phyloP scores from a whole-genome alignment of 169 alveolate species.

The Babesia divergens region DNA sequence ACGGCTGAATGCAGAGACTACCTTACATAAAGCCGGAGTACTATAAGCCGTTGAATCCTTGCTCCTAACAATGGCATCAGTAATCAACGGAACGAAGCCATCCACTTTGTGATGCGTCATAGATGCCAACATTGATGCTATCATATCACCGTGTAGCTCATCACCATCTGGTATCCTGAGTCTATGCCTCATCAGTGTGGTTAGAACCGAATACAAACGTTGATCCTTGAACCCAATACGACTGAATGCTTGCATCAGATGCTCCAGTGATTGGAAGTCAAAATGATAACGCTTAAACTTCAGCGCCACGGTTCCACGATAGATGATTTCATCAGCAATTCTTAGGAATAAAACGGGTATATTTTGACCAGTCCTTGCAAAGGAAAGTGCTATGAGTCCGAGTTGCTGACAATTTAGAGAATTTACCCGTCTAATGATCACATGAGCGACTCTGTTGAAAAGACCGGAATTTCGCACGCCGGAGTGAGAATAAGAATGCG shows the following conservation, averaged over 20 bases:
- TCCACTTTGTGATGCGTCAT: slow-evolving; percentile 29
- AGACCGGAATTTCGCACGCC: slow-evolving; percentile 29
- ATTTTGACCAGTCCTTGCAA: slow-evolving; percentile 29
- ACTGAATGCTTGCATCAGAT: slow-evolving; percentile 54
- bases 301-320: slow-evolving; percentile 59
- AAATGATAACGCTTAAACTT: slow-evolving; percentile 39
- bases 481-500: slow-evolving; percentile 39
- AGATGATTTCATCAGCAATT: slow-evolving; percentile 60
- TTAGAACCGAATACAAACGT: slow-evolving; percentile 41
- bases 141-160: slow-evolving; percentile 28
- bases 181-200: slow-evolving; percentile 39
- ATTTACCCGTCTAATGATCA: background rate
- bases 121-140: slow-evolving; percentile 48
- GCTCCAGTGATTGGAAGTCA: slow-evolving; percentile 65
- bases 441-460: slow-evolving; percentile 23
- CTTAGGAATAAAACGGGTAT: slow-evolving; percentile 31
- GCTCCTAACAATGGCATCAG: slow-evolving; percentile 25
- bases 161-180: slow-evolving; percentile 4
- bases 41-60: slow-evolving; percentile 32
- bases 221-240: slow-evolving; percentile 40
- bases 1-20: slow-evolving; percentile 30
- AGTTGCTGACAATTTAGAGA: slow-evolving; percentile 25
- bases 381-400: slow-evolving; percentile 47
- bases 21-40: slow-evolving; percentile 25
- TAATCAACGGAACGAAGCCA: slow-evolving; percentile 38